These are phyloP conservation scores for Vaccinium macrocarpon DNA, from an alignment of 148 eudicot genomes.

Conservation along the genomic window DNA sequence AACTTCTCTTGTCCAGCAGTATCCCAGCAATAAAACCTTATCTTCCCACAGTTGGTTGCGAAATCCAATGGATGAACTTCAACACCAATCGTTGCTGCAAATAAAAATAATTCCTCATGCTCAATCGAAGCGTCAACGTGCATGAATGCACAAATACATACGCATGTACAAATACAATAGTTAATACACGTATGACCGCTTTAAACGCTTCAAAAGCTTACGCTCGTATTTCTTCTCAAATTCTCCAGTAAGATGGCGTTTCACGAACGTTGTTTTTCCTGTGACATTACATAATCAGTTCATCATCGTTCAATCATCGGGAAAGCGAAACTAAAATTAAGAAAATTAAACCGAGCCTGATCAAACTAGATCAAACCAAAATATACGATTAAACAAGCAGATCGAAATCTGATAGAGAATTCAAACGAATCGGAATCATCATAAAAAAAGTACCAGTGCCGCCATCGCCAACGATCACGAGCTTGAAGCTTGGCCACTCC, in stretches of 20 bases:
- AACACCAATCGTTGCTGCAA: slow-evolving; percentile 24
- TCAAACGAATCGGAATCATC: neutral
- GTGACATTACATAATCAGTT: neutral
- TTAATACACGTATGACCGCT: neutral
- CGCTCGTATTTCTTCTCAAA: slow-evolving; percentile 23
- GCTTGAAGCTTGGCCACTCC: slow-evolving; percentile 14
- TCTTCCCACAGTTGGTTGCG: slow-evolving; percentile 15
- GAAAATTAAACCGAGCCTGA: neutral
- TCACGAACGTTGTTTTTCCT: slow-evolving; percentile 22
- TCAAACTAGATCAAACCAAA: neutral
- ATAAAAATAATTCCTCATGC: neutral
- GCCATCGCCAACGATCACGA: slow-evolving; percentile 16
- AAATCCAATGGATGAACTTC: slow-evolving; percentile 26
- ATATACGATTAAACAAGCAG: neutral
- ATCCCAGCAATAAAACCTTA: slow-evolving; percentile 25
- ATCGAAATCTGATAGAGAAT: neutral
- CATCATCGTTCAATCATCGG: neutral
- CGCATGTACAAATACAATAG: neutral
- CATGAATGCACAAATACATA: neutral
- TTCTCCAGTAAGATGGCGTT: slow-evolving; percentile 26
- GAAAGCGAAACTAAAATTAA: neutral
- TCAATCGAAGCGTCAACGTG: neutral
- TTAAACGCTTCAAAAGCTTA: neutral
- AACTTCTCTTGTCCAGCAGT: slow-evolving; percentile 27
- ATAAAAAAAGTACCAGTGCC: slow-evolving; percentile 10